A percentile compares a stretch with the other conserved stretches of the same genome.
Evolutionary conservation across 176 grass and related monocot species (phyloP).

Genomic region (Otatea glauca): DNA sequence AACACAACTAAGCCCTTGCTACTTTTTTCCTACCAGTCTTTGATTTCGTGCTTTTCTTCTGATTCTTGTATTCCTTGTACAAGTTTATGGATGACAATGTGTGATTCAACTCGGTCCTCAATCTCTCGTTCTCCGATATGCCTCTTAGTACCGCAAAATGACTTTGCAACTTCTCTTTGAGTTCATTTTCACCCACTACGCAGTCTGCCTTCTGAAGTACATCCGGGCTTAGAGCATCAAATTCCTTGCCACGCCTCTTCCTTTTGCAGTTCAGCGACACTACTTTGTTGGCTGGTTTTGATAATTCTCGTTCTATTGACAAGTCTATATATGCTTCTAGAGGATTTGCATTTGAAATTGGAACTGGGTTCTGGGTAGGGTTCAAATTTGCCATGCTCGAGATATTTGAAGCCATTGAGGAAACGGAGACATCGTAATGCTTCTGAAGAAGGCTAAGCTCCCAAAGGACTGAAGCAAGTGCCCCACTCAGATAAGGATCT

Average conservation of each 20-base stretch:
- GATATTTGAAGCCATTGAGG: slow-evolving; percentile 70
- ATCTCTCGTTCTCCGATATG: slow-evolving; percentile 76
- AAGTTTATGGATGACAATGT: slow-evolving; percentile 69
- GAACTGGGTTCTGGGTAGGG: slow-evolving; percentile 65
- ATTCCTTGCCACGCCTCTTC: slow-evolving; percentile 55
- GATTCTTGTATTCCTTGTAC: slow-evolving; percentile 82
- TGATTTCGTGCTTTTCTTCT: slow-evolving; percentile 49
- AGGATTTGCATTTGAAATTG: slow-evolving; percentile 66
- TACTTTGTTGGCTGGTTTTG: slow-evolving; percentile 55
- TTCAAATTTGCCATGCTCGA: slow-evolving; percentile 80
- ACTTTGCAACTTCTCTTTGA: slow-evolving; percentile 63
- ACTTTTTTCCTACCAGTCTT: slow-evolving; percentile 41
- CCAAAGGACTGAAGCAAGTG: slow-evolving; percentile 88
- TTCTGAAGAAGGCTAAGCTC: slow-evolving; percentile 92
- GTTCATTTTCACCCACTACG: slow-evolving; percentile 46
- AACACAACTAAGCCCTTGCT: slow-evolving; percentile 13
- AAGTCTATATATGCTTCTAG: slow-evolving; percentile 75
- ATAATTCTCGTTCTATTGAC: slow-evolving; percentile 63
- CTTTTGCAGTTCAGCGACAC: slow-evolving; percentile 58
- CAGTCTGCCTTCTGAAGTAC: slow-evolving; percentile 51
- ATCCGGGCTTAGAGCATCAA: slow-evolving; percentile 52
- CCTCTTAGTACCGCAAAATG: slow-evolving; percentile 71
- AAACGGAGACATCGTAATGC: slow-evolving; percentile 74
- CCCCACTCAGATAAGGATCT: slow-evolving; percentile 94
- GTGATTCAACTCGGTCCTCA: slow-evolving; percentile 71